phyloP scores from a whole-genome alignment of 2,329 filamentous ascomycete species.

The Fusarium sp. region DNA sequence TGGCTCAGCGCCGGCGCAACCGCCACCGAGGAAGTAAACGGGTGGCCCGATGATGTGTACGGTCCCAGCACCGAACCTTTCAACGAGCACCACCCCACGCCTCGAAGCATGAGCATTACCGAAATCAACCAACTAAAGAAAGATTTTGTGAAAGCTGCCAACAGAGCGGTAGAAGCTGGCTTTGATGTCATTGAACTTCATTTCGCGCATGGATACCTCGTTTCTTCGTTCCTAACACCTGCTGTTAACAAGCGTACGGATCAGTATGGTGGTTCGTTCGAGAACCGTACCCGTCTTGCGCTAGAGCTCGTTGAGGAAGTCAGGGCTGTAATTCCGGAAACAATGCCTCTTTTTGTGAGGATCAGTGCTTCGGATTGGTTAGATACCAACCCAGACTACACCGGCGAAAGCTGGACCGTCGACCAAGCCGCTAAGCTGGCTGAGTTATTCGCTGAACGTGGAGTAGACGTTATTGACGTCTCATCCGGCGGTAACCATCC shows the following conservation, averaged over 20 bases:
- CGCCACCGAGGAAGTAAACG: conserved; percentile 61
- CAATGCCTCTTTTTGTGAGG: conserved; percentile 78
- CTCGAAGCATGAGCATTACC: conserved; percentile 71
- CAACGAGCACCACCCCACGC: conserved; percentile 66
- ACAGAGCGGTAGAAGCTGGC: conserved; percentile 70
- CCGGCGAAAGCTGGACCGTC: conserved; percentile 72
- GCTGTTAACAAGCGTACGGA: conserved; percentile 76
- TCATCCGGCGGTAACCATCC: conserved; percentile 74
- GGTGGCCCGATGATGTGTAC: conserved; percentile 65
- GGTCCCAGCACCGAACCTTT: conserved; percentile 64
- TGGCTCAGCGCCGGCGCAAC: conserved; percentile 61
- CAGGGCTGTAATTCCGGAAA: conserved; percentile 70
- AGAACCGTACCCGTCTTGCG: conserved; percentile 76
- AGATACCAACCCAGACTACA: conserved; percentile 65
- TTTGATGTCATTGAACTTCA: conserved; percentile 79
- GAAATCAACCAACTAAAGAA: conserved; percentile 74
- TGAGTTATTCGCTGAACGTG: conserved; percentile 68
- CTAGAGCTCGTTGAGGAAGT: conserved; percentile 74
- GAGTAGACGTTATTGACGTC: conserved; percentile 81
- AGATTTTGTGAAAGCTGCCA: conserved; percentile 65
- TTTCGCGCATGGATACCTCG: conserved; percentile 81
- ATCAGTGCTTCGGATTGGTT: conserved; percentile 83
- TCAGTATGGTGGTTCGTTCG: conserved; percentile 74
- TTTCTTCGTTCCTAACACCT: conserved; percentile 76
- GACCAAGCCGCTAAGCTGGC: conserved; percentile 74